phyloP scores from a whole-genome alignment of 2,329 filamentous ascomycete genomes.

The Drechslera avenae region DNA sequence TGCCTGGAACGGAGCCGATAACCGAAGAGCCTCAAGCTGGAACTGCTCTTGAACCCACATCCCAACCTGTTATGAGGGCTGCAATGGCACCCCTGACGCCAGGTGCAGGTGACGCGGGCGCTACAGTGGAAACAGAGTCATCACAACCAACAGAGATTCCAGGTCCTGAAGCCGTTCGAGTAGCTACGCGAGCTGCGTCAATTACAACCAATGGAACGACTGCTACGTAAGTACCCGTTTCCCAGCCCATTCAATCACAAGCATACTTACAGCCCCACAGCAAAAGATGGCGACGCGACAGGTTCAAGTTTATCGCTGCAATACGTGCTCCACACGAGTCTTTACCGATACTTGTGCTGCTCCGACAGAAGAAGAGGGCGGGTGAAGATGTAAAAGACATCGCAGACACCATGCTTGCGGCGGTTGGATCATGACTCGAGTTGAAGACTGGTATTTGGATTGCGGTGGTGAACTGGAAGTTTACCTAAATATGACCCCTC shows the following conservation, averaged over 20 bases:
- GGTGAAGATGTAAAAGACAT: slow-evolving; percentile 30
- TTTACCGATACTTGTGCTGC: slow-evolving; percentile 18
- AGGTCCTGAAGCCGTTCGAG: not conserved
- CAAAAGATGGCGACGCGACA: slow-evolving; percentile 13
- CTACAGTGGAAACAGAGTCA: not conserved
- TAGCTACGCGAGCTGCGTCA: slow-evolving; percentile 1
- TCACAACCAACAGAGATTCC: not conserved
- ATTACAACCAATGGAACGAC: slow-evolving; percentile 9
- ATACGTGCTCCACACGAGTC: slow-evolving; percentile 17
- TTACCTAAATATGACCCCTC: not conserved
- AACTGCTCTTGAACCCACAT: slow-evolving; percentile 2
- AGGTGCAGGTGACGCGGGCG: not conserved
- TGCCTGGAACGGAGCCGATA: no score
- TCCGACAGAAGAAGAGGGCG: slow-evolving; percentile 30
- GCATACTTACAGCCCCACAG: slow-evolving; percentile 3
- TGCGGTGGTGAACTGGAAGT: slow-evolving; percentile 8
- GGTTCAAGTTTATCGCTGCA: slow-evolving; percentile 6
- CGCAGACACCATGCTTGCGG: slow-evolving; percentile 14
- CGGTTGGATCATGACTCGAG: slow-evolving; percentile 12
- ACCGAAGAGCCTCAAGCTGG: not conserved
- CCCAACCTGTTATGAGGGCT: no score
- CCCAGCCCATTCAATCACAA: not conserved
- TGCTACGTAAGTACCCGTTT: slow-evolving; percentile 3
- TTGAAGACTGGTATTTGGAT: slow-evolving; percentile 6
- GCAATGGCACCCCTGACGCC: not conserved